Percentiles rank a stretch among this genome's conserved stretches.
Evolutionary conservation across 352 stramenopile genomes (phyloP).

Genomic region (Globisporangium heterothallicum): DNA sequence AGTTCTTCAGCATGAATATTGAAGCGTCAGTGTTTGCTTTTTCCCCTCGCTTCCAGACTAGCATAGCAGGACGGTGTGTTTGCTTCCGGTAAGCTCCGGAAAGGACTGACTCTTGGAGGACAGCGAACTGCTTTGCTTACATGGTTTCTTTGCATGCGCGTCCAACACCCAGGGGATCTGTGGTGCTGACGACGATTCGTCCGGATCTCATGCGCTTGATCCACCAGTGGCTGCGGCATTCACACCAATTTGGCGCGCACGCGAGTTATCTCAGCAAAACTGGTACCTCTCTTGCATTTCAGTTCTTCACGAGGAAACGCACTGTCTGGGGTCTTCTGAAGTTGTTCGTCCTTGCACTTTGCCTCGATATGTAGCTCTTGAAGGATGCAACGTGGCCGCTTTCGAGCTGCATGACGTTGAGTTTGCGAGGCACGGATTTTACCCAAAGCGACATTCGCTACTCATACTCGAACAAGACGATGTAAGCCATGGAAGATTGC

Average conservation of each 20-base stretch:
- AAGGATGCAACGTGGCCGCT: constrained; percentile 2
- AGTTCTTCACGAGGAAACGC: no score
- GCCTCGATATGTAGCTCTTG: constrained; percentile 1
- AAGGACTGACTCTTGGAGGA: no score
- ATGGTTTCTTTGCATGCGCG: not conserved
- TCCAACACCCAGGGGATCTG: constrained; percentile 25
- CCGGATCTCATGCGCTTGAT: constrained; percentile 24
- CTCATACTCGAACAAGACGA: constrained; percentile 24
- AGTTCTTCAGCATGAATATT: no score
- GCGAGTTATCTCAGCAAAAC: constrained; percentile 6
- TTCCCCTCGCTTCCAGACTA: not conserved
- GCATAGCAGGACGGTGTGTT: constrained; percentile 10
- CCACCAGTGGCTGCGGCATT: constrained; percentile 30
- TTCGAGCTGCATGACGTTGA: constrained; percentile 31
- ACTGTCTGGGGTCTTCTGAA: no score
- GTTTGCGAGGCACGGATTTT: constrained; percentile 28
- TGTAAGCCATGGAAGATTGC: no score
- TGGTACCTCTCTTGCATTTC: constrained; percentile 1
- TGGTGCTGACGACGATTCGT: constrained; percentile 27
- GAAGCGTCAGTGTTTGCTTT: no score
- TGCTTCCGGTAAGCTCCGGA: constrained; percentile 5
- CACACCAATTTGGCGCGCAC: not conserved
- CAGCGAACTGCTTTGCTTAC: no score
- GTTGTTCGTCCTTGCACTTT: no score
- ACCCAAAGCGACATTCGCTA: constrained; percentile 29